Base-by-base conservation (phyloP, 371 early-diverging fungal species). In the Mortierella sp. region DNA sequence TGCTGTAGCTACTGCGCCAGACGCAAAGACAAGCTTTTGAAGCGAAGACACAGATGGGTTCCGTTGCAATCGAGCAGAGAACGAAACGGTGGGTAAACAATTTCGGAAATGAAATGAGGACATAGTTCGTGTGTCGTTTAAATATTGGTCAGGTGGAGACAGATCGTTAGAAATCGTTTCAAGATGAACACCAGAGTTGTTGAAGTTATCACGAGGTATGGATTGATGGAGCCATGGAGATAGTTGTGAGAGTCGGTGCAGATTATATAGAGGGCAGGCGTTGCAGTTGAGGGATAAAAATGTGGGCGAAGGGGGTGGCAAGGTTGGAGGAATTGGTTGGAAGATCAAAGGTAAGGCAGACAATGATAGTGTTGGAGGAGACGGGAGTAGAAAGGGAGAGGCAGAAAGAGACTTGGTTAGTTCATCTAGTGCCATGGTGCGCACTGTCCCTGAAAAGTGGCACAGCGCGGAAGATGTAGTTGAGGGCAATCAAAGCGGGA, bases 1-100 rank as follows among this genome's bases (percentile, higher is more conserved):
- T 12, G 79, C 79, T 28, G 79, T 69, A 2, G 65, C 65, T n/a
- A 77, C 64, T 7, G 79, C 79, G 29, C 79, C 69, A 18, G 79
- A 77, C 14, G 72, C 72, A 66, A 72, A 77, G 55, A 72, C 79
- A 18, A 77, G 79, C 79, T 77, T 55, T 65, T 56, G 62, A 47
- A 21, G 57, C 51, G n/a, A 69, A 44, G 21, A 37, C 3, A 37
- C 37, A 9, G 9, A 37, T 37, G 37, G 29, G 4, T 47, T 4
- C 23, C 28, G 50, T 28, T 7, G 21, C 0, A 59, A 19, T 21
- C 28, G 21, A 16, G 74, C 50, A 4, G 70, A 63, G 46, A 29
- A 64, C 7, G 69, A 45, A 14, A 62, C 61, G 19, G 68, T 64
- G 55, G 55, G 30, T 18, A 57, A 25, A 12, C 50, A 14, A 29